These are phyloP conservation scores for Talaromyces islandicus DNA, from an alignment of 2,329 filamentous ascomycete species.

Conservation along the genomic window DNA sequence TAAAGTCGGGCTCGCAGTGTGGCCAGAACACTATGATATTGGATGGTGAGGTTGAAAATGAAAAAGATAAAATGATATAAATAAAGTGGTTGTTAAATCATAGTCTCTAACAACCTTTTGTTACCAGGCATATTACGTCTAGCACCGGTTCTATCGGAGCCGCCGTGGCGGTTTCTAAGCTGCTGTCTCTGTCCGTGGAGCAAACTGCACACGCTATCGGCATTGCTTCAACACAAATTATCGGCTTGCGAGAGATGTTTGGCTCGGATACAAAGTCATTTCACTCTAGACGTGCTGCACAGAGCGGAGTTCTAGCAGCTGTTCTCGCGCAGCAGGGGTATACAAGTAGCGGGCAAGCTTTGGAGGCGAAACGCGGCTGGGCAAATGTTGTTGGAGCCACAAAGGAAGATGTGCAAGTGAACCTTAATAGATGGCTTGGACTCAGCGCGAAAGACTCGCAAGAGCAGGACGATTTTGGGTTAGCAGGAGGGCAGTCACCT, in stretches of 20 bases:
- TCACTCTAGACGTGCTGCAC: conserved; percentile 49
- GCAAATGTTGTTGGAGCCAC: conserved; percentile 43
- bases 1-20: conserved; percentile 48
- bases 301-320: conserved; percentile 46
- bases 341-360: conserved; percentile 40
- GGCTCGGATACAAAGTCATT: conserved; percentile 53
- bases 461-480: not conserved
- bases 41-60: conserved; percentile 36
- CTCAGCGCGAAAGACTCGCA: not conserved
- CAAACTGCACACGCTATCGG: conserved; percentile 48
- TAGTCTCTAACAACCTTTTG: not conserved
- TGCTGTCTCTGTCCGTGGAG: conserved; percentile 35
- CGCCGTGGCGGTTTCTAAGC: conserved; percentile 46
- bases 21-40: conserved; percentile 50
- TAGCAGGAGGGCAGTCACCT: conserved; percentile 7
- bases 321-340: conserved; percentile 44
- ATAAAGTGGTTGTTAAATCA: not conserved
- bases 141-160: conserved; percentile 49
- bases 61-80: no score
- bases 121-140: conserved; percentile 43
- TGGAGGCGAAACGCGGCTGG: conserved; percentile 52
- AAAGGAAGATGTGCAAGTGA: not conserved
- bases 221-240: conserved; percentile 48
- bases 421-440: not conserved
- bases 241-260: conserved; percentile 51